phyloP scores from a whole-genome alignment of 352 stramenopile species.

The Pelagophyceae sp. region DNA sequence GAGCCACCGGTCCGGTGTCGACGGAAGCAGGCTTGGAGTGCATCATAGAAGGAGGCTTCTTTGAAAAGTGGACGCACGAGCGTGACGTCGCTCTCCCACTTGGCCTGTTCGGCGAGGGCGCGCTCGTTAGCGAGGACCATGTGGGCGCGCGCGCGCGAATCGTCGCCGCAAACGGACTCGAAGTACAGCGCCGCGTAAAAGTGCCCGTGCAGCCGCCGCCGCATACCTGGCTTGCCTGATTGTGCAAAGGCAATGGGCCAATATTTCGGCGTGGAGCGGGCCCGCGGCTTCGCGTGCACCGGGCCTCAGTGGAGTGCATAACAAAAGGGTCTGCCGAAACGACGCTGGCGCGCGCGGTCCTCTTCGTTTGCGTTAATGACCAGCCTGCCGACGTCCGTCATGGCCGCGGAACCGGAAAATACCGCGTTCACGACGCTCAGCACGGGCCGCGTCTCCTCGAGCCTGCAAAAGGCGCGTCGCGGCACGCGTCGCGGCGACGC shows the following conservation, averaged over 20 bases:
- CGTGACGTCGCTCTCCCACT: not conserved
- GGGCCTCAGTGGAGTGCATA: too few species aligned
- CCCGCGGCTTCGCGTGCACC: too few species aligned
- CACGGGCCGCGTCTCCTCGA: not conserved
- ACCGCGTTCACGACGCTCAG: not conserved
- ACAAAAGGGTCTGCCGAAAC: too few species aligned
- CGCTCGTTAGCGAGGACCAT: not conserved
- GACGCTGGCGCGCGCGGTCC: too few species aligned
- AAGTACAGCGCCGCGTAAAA: slow-evolving; percentile 4
- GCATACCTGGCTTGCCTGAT: too few species aligned
- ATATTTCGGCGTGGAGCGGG: too few species aligned
- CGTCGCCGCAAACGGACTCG: not conserved
- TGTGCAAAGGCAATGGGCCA: too few species aligned
- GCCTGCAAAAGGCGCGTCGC: not conserved
- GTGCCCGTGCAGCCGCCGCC: not conserved
- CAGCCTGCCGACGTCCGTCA: not conserved
- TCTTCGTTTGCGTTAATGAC: not conserved
- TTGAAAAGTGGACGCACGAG: too few species aligned
- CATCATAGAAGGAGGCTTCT: too few species aligned
- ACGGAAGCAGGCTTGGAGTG: too few species aligned
- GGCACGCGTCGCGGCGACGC: not conserved
- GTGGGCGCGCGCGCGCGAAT: not conserved
- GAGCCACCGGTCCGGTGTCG: too few species aligned
- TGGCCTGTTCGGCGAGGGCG: not conserved
- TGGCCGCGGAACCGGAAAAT: not conserved